Base-by-base conservation (phyloP, 371 early-diverging fungal species). In the Zancudomyces culisetae region DNA sequence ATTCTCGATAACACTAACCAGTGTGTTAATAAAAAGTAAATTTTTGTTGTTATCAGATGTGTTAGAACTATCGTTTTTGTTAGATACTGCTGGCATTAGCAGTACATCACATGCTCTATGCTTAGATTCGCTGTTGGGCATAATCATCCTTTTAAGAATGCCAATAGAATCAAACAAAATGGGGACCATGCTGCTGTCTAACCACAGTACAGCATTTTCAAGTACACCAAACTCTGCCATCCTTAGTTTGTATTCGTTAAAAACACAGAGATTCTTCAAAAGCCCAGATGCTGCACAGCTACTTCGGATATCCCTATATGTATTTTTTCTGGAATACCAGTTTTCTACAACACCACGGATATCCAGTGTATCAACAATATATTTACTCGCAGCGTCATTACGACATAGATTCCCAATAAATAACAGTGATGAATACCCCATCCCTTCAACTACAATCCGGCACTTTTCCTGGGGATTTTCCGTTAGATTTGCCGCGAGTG, bases 1-100 rank as follows among this genome's bases (percentile, higher is more conserved):
- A 21, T 20, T 22, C 22, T 15, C 8, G 10, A 63, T 58, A 2
- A 39, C 60, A 1, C 12, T 8, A 40, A 63, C 55, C 42, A 55
- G 48, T 35, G 35, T 35, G 15, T n/a, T n/a, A n/a, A n/a, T n/a
- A n/a, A n/a, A n/a, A n/a, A n/a, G n/a, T n/a, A n/a, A n/a, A n/a
- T n/a, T n/a, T n/a, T n/a, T n/a, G n/a, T n/a, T n/a, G n/a, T n/a
- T n/a, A n/a, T n/a, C n/a, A n/a, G n/a, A n/a, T n/a, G n/a, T n/a
- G n/a, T n/a, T n/a, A n/a, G n/a, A n/a, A n/a, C n/a, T n/a, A n/a
- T n/a, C n/a, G n/a, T n/a, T n/a, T n/a, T n/a, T n/a, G n/a, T n/a
- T n/a, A n/a, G n/a, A n/a, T n/a, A n/a, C n/a, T n/a, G n/a, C n/a
- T n/a, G n/a, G n/a, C n/a, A n/a, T n/a, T n/a, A n/a, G n/a, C n/a